A percentile compares a stretch with the other conserved stretches of the same genome.
Evolutionary conservation across 2,329 filamentous ascomycete genomes (phyloP).

Genomic region (Raffaelea deltoideospora): DNA sequence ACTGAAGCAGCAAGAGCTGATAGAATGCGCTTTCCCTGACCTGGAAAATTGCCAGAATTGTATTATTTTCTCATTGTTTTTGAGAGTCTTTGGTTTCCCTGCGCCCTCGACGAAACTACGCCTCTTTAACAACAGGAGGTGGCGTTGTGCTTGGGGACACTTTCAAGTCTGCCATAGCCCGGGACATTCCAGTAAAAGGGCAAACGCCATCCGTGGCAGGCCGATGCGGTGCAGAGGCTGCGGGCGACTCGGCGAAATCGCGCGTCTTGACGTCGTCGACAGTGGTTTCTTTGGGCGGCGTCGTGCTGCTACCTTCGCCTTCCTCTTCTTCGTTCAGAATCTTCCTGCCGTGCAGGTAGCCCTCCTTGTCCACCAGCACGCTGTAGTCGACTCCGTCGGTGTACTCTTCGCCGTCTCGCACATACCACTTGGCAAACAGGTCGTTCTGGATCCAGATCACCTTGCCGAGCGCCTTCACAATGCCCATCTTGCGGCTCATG

Average conservation of each 20-base stretch:
- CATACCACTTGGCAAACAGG: conserved; percentile 71
- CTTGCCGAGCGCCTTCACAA: conserved; percentile 64
- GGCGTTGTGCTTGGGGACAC: conserved; percentile 3
- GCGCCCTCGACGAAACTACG: too few relatives aligned
- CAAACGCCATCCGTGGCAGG: too few relatives aligned
- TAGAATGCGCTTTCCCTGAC: too few relatives aligned
- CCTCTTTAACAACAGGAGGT: too few relatives aligned
- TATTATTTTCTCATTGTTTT: too few relatives aligned
- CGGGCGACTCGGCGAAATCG: not conserved
- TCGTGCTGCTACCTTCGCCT: not conserved
- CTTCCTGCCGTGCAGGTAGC: conserved; percentile 48
- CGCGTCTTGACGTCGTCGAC: not conserved
- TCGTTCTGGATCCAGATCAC: conserved; percentile 84
- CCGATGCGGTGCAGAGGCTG: too few relatives aligned
- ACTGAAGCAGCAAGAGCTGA: too few relatives aligned
- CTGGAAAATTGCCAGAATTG: too few relatives aligned
- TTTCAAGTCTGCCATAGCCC: conserved; percentile 8
- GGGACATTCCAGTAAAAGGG: conserved; percentile 13
- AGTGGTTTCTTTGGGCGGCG: not conserved
- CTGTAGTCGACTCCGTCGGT: conserved; percentile 27
- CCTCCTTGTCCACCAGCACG: conserved; percentile 37
- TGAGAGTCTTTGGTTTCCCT: too few relatives aligned
- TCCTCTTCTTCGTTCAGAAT: conserved; percentile 27
- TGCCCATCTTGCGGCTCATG: conserved; percentile 52
- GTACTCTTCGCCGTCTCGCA: conserved; percentile 52